Evolutionary conservation across 2,329 filamentous ascomycete genomes (phyloP), one percentile per base, ranked within the genome.

Genomic region (Zymoseptoria pseudotritici): DNA sequence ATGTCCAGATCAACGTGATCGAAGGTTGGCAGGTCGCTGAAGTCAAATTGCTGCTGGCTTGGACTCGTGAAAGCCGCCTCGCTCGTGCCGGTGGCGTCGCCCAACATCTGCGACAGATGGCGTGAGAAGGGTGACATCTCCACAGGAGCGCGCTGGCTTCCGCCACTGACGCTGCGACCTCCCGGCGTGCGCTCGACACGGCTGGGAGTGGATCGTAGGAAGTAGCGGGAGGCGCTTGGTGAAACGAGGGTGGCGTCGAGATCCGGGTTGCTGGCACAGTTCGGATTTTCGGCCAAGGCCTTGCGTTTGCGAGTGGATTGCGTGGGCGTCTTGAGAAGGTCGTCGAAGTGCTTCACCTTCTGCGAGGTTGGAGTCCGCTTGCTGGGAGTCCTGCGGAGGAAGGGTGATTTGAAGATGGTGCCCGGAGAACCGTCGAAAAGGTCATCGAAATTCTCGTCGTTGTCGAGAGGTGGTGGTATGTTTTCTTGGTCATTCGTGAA

Each of bases 351-450:
- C 49, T 58, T 56, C 20, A 58, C 58, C 26, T 60, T 61, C 50
- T 64, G 61, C 22, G 86, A 70, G 82, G 85, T 65, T 82, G 83
- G 85, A 1, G 67, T 66, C 19, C 53, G 62, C 53, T 64, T 65
- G 1, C 83, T 83, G 1, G 85, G 84, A 2, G 86, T 87, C 71
- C 86, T 84, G 75, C 61, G 53, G 55, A 77, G 78, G 26, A 59
- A 59, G 2, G 42, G 59, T 78, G 75, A 70, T 79, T 81, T 81
- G 82, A 61, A 79, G 79, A 61, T 83, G 3, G 79, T 86, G 75
- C 79, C 66, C 2, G 77, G 63, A 74, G 82, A 69, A 77, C 87
- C 81, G 59, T 86, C 85, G 67, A 94, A 92, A 4, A 94, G 79
- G 55, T 82, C 79, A 50, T 84, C 82, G 5, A 89, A 72, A 42